Base-by-base conservation (phyloP, 768 basidiomycete species). In the Dacryopinax spathularia region DNA sequence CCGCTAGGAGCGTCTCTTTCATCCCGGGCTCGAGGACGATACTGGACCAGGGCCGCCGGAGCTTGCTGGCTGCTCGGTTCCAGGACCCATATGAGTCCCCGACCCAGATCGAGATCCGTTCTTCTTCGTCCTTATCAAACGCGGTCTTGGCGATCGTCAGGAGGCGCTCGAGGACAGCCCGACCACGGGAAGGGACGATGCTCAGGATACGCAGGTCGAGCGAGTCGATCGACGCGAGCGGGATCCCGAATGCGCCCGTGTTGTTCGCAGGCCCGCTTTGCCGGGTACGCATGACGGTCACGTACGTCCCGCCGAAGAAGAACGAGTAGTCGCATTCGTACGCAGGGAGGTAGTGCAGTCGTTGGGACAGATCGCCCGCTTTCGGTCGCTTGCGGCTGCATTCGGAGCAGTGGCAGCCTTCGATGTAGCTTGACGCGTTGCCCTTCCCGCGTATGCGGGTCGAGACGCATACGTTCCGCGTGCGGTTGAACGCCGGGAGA, bases 1-100 rank as follows among this genome's bases (percentile, higher is more conserved):
- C 89, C 1, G 82, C 77, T 9, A 89, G 70, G 0, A 91, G 73
- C 25, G 82, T 68, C 33, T 88, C 84, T 62, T 83, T 81, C 56
- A 88, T 72, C 1, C 81, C 79, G 22, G 76, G 74, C 5, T 76
- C 78, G 1, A 85, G 73, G 48, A 83, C 77, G 65, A 85, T 79
- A 0, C 82, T 82, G 70, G 79, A 67, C 20, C 84, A 71, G 0
- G 82, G 78, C 5, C 83, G 73, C n/a, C 81, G 77, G 1, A 73
- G 68, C 69, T 83, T 84, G 20, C 72, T 76, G 15, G 76, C 76
- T 65, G 73, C 77, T 61, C 73, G 75, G 10, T 74, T 71, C 77
- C 78, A 69, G 22, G 48, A 43, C 1, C 34, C 25, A 56, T 62
- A 65, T 63, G 60, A 62, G 18, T 43, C 34, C 15, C 60, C 64